Evolutionary conservation across 2,329 filamentous ascomycete genomes (phyloP).

Genomic region (Madurella fahalii): DNA sequence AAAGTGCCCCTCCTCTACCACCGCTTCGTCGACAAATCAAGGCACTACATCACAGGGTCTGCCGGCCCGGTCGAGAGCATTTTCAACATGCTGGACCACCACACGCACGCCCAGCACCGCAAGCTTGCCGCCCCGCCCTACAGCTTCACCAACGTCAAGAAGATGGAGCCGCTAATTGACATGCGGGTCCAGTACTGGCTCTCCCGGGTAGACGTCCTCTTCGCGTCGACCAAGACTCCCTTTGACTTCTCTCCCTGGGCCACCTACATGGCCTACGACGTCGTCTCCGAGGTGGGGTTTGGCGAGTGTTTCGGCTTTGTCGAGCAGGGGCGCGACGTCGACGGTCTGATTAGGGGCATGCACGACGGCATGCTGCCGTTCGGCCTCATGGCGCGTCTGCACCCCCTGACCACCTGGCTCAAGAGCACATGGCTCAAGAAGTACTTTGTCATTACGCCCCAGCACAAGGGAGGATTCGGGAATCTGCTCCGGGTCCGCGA

Average conservation of each 20-base stretch:
- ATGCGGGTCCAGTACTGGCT: not conserved
- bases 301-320: not conserved
- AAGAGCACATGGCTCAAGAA: not conserved
- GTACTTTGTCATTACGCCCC: not conserved
- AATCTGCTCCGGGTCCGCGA: not conserved
- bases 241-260: not conserved
- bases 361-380: not conserved
- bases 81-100: not conserved
- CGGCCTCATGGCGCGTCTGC: not conserved
- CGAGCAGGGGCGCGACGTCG: not conserved
- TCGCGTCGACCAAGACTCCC: not conserved
- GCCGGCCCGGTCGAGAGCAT: not conserved
- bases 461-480: not conserved
- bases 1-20: not conserved
- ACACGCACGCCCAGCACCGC: not conserved
- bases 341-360: not conserved
- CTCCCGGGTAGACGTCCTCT: not conserved
- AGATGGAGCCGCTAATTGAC: not conserved
- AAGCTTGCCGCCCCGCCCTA: not conserved
- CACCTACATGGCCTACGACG: not conserved
- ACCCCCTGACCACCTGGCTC: not conserved
- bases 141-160: not conserved
- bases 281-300: not conserved
- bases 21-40: not conserved
- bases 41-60: not conserved